These are phyloP conservation scores for Lactarius sanguifluus DNA, from an alignment of 768 basidiomycete genomes.

Conservation along the genomic window DNA sequence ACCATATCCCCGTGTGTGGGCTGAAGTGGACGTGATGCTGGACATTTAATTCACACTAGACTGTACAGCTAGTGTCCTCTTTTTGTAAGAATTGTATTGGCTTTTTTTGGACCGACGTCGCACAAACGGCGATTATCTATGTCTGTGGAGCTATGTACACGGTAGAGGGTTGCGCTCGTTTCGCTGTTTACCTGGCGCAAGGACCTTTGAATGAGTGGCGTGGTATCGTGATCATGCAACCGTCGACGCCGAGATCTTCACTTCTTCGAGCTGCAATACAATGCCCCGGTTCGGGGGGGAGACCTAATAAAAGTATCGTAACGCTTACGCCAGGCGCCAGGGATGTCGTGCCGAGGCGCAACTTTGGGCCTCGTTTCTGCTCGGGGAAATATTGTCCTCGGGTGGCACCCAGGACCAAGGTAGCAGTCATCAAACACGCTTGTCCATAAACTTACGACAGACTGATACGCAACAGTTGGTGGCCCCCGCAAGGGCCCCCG, in stretches of 20 bases:
- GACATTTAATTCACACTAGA: conserved; percentile 13
- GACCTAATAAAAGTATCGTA: not conserved
- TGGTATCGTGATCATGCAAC: not conserved
- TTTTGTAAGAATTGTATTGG: conserved; percentile 15
- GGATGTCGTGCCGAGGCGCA: conserved; percentile 1
- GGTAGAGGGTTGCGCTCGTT: conserved; percentile 1
- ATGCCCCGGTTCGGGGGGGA: not conserved
- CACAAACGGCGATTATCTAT: not conserved
- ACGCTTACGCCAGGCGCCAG: not conserved
- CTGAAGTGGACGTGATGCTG: not conserved
- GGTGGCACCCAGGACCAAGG: not conserved
- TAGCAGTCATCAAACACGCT: not conserved
- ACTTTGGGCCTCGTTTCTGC: not conserved
- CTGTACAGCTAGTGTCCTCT: not conserved
- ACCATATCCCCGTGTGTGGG: conserved; percentile 1
- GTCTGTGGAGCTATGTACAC: not conserved
- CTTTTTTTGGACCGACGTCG: not conserved
- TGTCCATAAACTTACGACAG: not conserved
- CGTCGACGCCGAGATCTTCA: not conserved
- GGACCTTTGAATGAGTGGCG: not conserved
- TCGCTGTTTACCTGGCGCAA: not conserved
- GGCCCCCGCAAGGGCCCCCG: too few species aligned
- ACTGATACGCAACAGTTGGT: not conserved
- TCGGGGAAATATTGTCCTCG: not conserved
- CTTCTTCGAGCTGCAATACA: not conserved